Base-by-base conservation (phyloP, 164 flowering plant species). In the Malania oleifera region DNA sequence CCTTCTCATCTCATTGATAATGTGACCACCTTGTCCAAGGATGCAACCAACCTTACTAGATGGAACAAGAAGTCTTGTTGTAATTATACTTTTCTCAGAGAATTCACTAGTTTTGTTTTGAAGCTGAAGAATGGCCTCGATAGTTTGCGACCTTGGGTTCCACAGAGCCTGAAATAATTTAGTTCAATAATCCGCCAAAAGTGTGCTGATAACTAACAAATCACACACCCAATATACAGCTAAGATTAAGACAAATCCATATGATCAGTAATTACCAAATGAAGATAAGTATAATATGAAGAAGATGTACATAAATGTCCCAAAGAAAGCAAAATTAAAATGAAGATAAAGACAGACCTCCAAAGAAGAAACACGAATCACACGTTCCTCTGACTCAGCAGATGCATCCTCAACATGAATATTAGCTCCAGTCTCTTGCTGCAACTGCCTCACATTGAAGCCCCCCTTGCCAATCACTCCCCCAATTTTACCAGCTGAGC, bases 401-500 rank as follows among this genome's bases (percentile, higher is more conserved):
- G 67, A 27, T 5, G 75, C 70, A 52, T 76, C 77, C 37, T 77
- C 81, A 54, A 84, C 86, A 52, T 76, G 84, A 49, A 87, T 82
- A 49, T 72, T 75, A 6, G 88, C 70, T 54, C 89, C 88, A 6
- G 88, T 82, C 61, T 81, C 90, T 46, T 73, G 75, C 66, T 84
- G 75, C 17, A 87, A 50, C 65, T 79, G 83, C 48, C 54, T 82
- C 12, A 84, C 83, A 68, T 71, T 75, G 55, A 44, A 55, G 41
- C 95, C 95, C 41, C 88, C 88, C 67, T 78, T 87, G 22, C 95
- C 95, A 71, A 87, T 87, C 17, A 87, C 85, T n/a, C 75, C 75
- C 35, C 87, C 86, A 69, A 85, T 79, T 63, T 74, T 87, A 25
- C 55, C 83, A 72, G 76, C 60, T 17, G 83, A 70, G 65, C 90